A percentile compares a stretch with the other conserved stretches of the same genome.
phyloP scores from a whole-genome alignment of 768 basidiomycete genomes.

The Pisolithus orientalis region DNA sequence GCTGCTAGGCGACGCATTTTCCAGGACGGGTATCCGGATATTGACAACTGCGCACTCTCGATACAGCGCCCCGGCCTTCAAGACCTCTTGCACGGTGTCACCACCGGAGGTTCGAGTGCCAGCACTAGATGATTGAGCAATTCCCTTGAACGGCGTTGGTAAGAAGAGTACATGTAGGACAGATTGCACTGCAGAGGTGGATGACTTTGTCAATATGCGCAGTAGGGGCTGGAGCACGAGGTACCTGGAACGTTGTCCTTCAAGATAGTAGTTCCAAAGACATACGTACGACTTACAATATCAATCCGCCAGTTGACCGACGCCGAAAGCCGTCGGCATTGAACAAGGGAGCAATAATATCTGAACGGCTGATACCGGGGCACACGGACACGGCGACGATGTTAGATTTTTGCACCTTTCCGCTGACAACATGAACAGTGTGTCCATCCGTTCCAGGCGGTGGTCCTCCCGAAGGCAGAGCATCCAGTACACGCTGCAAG shows the following conservation, averaged over 20 bases:
- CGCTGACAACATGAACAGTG: constrained; percentile 31
- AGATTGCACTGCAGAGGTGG: constrained; percentile 58
- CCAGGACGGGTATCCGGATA: constrained; percentile 31
- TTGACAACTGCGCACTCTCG: constrained; percentile 66
- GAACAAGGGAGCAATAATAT: constrained; percentile 50
- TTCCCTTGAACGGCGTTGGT: constrained; percentile 68
- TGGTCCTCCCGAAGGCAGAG: constrained; percentile 60
- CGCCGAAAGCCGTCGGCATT: constrained; percentile 21
- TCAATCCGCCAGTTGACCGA: constrained; percentile 37
- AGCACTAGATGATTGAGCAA: constrained; percentile 22
- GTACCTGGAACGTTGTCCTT: constrained; percentile 43
- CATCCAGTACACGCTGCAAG: constrained; percentile 79
- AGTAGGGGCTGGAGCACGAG: constrained; percentile 60
- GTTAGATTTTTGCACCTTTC: constrained; percentile 55
- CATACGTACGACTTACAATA: constrained; percentile 37
- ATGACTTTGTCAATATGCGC: constrained; percentile 63
- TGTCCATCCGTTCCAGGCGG: constrained; percentile 34
- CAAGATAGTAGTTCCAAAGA: background rate
- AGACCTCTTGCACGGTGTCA: constrained; percentile 47
- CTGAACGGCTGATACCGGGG: constrained; percentile 69
- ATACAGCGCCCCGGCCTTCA: constrained; percentile 75
- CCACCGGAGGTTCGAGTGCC: constrained; percentile 4
- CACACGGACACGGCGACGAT: constrained; percentile 69
- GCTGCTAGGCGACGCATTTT: constrained; percentile 13
- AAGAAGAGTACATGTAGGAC: constrained; percentile 80